Percentiles rank a stretch among this genome's conserved stretches.
phyloP scores from a whole-genome alignment of 1,284 basidiomycete species.

The Testicularia cyperi region DNA sequence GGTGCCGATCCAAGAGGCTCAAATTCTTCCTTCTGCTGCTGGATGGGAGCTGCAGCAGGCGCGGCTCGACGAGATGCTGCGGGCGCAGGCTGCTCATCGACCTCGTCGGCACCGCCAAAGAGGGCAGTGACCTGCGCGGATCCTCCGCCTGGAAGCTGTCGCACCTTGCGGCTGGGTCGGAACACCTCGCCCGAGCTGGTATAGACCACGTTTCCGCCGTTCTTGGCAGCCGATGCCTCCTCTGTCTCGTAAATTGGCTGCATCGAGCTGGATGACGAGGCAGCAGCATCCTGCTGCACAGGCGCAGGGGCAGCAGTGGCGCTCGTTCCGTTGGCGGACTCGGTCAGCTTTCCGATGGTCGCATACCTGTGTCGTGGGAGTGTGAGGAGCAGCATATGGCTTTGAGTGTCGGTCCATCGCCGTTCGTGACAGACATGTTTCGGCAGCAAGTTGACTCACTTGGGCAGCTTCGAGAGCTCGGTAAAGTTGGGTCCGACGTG shows the following conservation, averaged over 20 bases:
- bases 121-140: conserved; percentile 43
- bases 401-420: too few relatives aligned
- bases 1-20: conserved; percentile 20
- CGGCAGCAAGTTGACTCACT: conserved; percentile 16
- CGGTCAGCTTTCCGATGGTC: conserved; percentile 39
- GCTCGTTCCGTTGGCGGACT: conserved; percentile 14
- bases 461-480: conserved; percentile 47
- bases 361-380: conserved; percentile 18
- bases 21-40: conserved; percentile 6
- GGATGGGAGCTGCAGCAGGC: background rate
- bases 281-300: conserved; percentile 1
- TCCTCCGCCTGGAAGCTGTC: conserved; percentile 46
- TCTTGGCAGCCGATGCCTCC: conserved; percentile 1
- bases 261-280: conserved; percentile 1
- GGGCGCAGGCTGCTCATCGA: conserved; percentile 2
- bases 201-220: conserved; percentile 27
- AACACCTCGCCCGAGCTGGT: conserved; percentile 48
- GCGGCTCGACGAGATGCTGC: conserved; percentile 2
- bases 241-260: conserved; percentile 2
- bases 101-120: conserved; percentile 39
- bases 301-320: conserved; percentile 12
- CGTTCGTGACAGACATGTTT: too few relatives aligned
- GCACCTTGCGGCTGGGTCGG: conserved; percentile 48
- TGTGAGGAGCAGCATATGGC: background rate
- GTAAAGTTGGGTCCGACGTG: conserved; percentile 49